These are phyloP conservation scores for Santalum album DNA, from an alignment of 164 flowering plant genomes.

Conservation along the genomic window DNA sequence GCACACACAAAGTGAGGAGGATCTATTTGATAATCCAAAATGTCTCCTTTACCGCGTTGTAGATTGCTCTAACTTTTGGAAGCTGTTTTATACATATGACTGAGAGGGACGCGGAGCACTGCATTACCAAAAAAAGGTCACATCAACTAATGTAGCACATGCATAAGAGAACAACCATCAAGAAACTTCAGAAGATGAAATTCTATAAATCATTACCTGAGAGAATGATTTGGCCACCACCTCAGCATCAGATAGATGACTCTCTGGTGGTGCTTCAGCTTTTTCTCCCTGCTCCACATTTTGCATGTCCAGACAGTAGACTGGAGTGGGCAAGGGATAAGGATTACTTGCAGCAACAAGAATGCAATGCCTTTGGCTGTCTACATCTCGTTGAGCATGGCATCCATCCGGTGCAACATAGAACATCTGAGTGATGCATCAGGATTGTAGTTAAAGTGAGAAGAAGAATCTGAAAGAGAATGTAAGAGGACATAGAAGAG, in stretches of 20 bases:
- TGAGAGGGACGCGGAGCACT: conserved; percentile 74
- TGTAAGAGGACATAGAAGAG: too few species aligned
- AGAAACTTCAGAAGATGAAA: neutral
- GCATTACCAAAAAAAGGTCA: conserved; percentile 26
- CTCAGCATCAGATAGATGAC: conserved; percentile 71
- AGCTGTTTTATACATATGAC: conserved; percentile 87
- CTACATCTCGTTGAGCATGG: conserved; percentile 48
- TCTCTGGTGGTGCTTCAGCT: conserved; percentile 46
- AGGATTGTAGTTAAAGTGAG: neutral
- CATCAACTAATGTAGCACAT: neutral
- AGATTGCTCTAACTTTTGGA: conserved; percentile 69
- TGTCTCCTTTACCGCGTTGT: conserved; percentile 53
- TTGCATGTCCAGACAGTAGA: conserved; percentile 49
- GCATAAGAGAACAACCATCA: neutral
- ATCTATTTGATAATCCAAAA: too few species aligned
- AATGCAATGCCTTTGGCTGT: conserved; percentile 71
- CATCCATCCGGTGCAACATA: conserved; percentile 28
- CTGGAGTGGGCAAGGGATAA: conserved; percentile 76
- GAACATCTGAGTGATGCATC: conserved; percentile 24
- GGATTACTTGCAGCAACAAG: conserved; percentile 92
- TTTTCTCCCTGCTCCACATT: conserved; percentile 48
- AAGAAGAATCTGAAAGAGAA: too few species aligned
- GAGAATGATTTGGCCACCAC: conserved; percentile 67
- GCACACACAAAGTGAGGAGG: too few species aligned
- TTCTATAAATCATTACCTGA: conserved; percentile 34